These are phyloP conservation scores for Lipomyces anomalus DNA, from an alignment of 805 yeast genomes.

Conservation along the genomic window DNA sequence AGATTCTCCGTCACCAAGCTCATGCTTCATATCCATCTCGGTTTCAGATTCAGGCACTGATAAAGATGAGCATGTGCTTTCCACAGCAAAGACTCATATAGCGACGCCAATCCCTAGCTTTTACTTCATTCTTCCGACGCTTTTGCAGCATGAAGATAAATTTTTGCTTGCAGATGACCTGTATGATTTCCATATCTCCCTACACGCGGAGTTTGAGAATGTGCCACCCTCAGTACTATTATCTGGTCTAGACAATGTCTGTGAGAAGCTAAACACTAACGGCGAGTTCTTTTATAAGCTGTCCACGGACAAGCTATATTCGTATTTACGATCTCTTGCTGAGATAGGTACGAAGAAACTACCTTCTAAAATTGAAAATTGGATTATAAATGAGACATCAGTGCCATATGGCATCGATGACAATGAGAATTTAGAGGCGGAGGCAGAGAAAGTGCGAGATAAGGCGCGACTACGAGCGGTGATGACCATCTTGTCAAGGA, in stretches of 20 bases:
- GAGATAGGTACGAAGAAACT: conserved; percentile 4
- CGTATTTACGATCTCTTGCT: conserved; percentile 1
- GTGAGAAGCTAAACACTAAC: too few species aligned
- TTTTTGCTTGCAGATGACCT: too few species aligned
- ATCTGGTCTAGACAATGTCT: too few species aligned
- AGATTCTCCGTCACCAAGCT: conserved; percentile 6
- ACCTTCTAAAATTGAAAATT: conserved; percentile 13
- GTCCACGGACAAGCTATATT: conserved; percentile 8
- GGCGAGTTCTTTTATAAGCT: too few species aligned
- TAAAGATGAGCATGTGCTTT: background rate
- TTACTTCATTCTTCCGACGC: conserved; percentile 10
- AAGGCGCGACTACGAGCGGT: conserved; percentile 20
- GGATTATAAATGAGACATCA: conserved; percentile 8
- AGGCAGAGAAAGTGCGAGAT: conserved; percentile 14
- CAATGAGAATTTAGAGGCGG: too few species aligned
- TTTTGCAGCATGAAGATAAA: conserved; percentile 4
- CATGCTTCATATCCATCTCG: conserved; percentile 1
- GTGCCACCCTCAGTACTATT: too few species aligned
- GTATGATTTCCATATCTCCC: too few species aligned
- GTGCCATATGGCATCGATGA: conserved; percentile 13
- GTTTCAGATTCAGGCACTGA: background rate
- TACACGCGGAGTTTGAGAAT: too few species aligned
- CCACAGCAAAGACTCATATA: conserved; percentile 6
- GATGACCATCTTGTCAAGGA: conserved; percentile 26
- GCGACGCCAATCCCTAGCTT: conserved; percentile 17